These are phyloP conservation scores for Alternaria rosae DNA, from an alignment of 2,329 filamentous ascomycete species.

Conservation along the genomic window DNA sequence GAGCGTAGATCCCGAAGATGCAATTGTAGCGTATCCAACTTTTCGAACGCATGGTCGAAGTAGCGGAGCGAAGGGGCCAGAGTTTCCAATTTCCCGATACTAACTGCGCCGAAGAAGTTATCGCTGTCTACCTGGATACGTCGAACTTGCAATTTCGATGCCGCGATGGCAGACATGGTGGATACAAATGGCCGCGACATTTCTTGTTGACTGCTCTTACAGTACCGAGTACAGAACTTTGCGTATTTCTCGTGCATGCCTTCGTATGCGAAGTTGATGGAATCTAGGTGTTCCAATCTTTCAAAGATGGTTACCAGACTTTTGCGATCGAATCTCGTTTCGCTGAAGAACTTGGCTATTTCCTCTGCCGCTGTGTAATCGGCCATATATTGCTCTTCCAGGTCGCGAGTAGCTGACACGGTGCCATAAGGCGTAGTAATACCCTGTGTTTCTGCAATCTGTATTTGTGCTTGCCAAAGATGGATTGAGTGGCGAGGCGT, in stretches of 20 bases:
- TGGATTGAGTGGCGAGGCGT: constrained; percentile 34
- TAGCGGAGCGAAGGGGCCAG: constrained; percentile 20
- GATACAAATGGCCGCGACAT: constrained; percentile 39
- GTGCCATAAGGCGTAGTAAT: constrained; percentile 2
- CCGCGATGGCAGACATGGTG: constrained; percentile 30
- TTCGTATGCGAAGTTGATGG: constrained; percentile 17
- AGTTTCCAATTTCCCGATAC: constrained; percentile 30
- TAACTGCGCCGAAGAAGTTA: constrained; percentile 23
- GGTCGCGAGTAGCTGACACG: background rate
- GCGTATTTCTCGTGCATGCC: constrained; percentile 24
- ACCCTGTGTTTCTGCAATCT: constrained; percentile 10
- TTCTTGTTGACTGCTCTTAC: constrained; percentile 34
- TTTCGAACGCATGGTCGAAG: constrained; percentile 22
- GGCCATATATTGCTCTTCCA: constrained; percentile 5
- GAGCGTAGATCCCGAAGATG: constrained; percentile 41
- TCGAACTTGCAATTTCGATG: constrained; percentile 15
- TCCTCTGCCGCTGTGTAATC: constrained; percentile 17
- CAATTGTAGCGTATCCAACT: constrained; percentile 26
- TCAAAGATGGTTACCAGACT: constrained; percentile 26
- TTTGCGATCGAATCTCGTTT: constrained; percentile 35
- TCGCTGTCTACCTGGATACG: constrained; percentile 10
- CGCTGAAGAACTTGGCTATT: constrained; percentile 31
- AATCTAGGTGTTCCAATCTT: constrained; percentile 8
- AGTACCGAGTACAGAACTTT: constrained; percentile 27
- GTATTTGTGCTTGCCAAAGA: constrained; percentile 30